A percentile compares a stretch with the other conserved stretches of the same genome.
Conservation (phyloP, 2,329 filamentous ascomycete genomes). For the Microdochium nivale region DNA sequence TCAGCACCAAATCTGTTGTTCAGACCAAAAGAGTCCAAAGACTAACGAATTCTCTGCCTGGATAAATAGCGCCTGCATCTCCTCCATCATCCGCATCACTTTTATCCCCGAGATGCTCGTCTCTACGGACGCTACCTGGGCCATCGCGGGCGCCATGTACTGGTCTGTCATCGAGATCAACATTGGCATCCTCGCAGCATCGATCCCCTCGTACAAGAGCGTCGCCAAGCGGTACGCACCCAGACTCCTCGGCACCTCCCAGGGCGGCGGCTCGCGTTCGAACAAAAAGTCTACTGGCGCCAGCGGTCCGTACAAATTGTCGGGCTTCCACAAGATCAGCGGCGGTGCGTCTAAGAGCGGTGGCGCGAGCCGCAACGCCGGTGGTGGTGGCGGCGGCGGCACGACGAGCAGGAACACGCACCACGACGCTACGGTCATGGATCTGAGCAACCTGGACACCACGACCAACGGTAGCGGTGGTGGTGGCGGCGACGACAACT, state of each 20-base stretch:
- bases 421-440: neutral
- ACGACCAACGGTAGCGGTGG: neutral
- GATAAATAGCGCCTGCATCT: constrained; percentile 28
- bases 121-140: constrained; percentile 22
- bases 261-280: neutral
- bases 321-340: constrained; percentile 1
- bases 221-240: constrained; percentile 23
- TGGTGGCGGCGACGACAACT: neutral
- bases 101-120: constrained; percentile 32
- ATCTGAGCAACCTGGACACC: neutral
- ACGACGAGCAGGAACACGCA: neutral
- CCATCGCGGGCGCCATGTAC: constrained; percentile 30
- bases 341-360: neutral
- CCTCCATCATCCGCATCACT: constrained; percentile 35
- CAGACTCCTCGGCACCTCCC: constrained; percentile 13
- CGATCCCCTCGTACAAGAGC: constrained; percentile 24
- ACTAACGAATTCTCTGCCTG: neutral
- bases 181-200: constrained; percentile 25
- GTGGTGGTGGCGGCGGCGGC: neutral
- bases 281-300: neutral
- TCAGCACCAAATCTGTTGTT: neutral
- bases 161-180: constrained; percentile 26
- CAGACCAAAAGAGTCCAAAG: no score
- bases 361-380: neutral
- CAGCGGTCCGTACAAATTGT: neutral